Conservation (phyloP, 257 asterid species). For the Jacaranda copaia region DNA sequence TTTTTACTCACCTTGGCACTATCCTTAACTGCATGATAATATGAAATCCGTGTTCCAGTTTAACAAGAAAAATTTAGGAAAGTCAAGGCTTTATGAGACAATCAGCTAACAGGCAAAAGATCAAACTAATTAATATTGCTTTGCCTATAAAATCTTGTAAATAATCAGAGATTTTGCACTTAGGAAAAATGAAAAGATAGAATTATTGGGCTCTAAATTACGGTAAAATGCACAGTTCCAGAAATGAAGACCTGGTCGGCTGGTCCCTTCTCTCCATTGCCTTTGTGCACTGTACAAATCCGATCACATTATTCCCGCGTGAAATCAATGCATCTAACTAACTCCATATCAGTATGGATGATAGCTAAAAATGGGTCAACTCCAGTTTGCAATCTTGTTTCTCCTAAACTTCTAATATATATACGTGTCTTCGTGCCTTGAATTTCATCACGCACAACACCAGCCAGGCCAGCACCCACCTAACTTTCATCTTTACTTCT, state of each 20-base stretch:
- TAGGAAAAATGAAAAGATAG: neutral
- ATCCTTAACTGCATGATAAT: neutral
- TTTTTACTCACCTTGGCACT: too few relatives aligned
- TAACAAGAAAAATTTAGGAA: too few relatives aligned
- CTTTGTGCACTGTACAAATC: constrained; percentile 3
- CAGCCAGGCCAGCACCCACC: neutral
- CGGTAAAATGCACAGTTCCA: constrained; percentile 9
- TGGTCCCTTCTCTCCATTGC: constrained; percentile 16
- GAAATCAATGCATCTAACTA: constrained; percentile 57
- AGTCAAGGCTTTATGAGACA: too few relatives aligned
- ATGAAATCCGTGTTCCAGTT: neutral
- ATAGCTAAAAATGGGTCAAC: constrained; percentile 22
- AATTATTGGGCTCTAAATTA: neutral
- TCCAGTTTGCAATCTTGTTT: constrained; percentile 13
- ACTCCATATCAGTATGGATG: constrained; percentile 37
- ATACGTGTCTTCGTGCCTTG: constrained; percentile 21
- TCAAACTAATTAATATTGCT: too few relatives aligned
- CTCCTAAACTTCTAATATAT: constrained; percentile 22
- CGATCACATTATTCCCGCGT: constrained; percentile 53
- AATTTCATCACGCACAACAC: constrained; percentile 42
- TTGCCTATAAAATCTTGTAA: neutral
- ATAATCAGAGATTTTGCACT: neutral
- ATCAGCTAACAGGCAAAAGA: too few relatives aligned
- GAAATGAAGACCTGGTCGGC: constrained; percentile 30
- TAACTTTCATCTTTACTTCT: constrained; percentile 26